A percentile compares a stretch with the other conserved stretches of the same genome.
Conservation (phyloP, 2,329 filamentous ascomycete genomes). For the Diaporthe nobilis region DNA sequence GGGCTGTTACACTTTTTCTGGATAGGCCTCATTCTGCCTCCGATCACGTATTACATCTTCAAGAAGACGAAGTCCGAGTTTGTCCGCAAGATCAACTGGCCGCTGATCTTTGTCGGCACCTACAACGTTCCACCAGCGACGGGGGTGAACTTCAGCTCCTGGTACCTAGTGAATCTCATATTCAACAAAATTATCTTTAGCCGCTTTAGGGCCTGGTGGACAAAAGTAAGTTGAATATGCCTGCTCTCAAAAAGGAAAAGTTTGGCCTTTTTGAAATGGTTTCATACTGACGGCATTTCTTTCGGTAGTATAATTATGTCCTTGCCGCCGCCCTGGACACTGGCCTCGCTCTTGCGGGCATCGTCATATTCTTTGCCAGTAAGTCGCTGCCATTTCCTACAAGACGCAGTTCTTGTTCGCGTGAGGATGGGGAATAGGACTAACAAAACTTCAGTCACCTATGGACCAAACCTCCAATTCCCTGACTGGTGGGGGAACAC, state of each 20-base stretch:
- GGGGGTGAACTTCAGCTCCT: slow-evolving; percentile 53
- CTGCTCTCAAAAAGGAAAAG: background rate
- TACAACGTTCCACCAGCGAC: slow-evolving; percentile 56
- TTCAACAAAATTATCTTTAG: slow-evolving; percentile 61
- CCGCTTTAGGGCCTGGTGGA: slow-evolving; percentile 61
- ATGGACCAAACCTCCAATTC: slow-evolving; percentile 51
- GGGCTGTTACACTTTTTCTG: slow-evolving; percentile 65
- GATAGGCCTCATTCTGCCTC: slow-evolving; percentile 59
- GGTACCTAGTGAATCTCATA: slow-evolving; percentile 60
- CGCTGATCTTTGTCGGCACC: slow-evolving; percentile 54
- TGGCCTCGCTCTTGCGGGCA: slow-evolving; percentile 51
- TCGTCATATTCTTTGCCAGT: slow-evolving; percentile 53
- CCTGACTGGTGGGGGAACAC: slow-evolving; percentile 54
- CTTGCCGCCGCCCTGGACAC: slow-evolving; percentile 52
- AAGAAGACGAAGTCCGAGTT: slow-evolving; percentile 54
- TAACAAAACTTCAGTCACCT: slow-evolving; percentile 45
- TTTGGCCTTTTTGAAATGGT: background rate
- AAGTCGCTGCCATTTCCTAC: background rate
- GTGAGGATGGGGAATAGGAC: background rate
- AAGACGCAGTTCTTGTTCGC: too few species aligned
- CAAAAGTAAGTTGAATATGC: slow-evolving; percentile 38
- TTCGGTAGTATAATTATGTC: slow-evolving; percentile 55
- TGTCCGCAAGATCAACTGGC: slow-evolving; percentile 54
- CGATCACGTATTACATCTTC: slow-evolving; percentile 58
- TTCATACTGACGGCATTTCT: background rate